phyloP scores from a whole-genome alignment of 2,329 filamentous ascomycete genomes.

The Pseudogymnoascus sp. region DNA sequence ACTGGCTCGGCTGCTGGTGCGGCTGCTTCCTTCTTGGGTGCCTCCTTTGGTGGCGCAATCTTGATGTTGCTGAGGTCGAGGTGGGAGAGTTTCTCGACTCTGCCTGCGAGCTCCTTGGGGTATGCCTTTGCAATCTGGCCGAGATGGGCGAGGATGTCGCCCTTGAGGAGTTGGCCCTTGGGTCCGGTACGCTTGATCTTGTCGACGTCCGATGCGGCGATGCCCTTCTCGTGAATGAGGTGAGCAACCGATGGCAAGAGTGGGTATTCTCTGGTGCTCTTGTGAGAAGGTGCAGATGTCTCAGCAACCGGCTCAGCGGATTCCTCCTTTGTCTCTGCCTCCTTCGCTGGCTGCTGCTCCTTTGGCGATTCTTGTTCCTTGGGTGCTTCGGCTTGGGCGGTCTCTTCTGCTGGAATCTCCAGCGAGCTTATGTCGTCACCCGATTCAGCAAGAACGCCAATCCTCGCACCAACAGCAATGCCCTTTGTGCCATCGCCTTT shows the following conservation, averaged over 20 bases:
- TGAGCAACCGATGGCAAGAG: conserved; percentile 77
- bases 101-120: conserved; percentile 62
- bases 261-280: conserved; percentile 61
- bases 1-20: conserved; percentile 35
- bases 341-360: conserved; percentile 16
- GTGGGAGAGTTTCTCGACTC: conserved; percentile 68
- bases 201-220: conserved; percentile 67
- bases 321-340: conserved; percentile 18
- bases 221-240: conserved; percentile 69
- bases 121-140: conserved; percentile 68
- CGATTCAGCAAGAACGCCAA: conserved; percentile 74
- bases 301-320: conserved; percentile 14
- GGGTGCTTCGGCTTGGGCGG: conserved; percentile 24
- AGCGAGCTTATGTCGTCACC: conserved; percentile 71
- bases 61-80: conserved; percentile 96
- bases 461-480: conserved; percentile 70
- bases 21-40: conserved; percentile 33
- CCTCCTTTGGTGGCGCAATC: conserved; percentile 45
- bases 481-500: conserved; percentile 66
- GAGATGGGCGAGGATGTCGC: conserved; percentile 85
- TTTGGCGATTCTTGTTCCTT: conserved; percentile 23
- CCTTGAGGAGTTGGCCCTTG: conserved; percentile 82
- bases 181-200: conserved; percentile 86
- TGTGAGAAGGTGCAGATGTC: conserved; percentile 34
- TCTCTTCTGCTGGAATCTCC: conserved; percentile 66